Percentiles rank a stretch among this genome's conserved stretches.
Evolutionary conservation across 345 rosid species (phyloP).

Genomic region (Pseudoturritis turrita): DNA sequence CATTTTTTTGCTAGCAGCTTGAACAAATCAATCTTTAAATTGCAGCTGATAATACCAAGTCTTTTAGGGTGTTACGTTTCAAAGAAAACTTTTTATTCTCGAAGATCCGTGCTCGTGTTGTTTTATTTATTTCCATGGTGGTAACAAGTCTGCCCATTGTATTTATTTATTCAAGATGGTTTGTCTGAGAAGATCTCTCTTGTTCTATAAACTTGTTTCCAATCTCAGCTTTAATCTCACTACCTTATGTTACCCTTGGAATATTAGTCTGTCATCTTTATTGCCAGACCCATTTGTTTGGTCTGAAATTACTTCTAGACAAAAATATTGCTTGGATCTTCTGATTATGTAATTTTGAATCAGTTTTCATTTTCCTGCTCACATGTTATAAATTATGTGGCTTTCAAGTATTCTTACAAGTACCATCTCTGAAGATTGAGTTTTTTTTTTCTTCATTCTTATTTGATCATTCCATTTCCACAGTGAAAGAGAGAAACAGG

Average conservation of each 20-base stretch:
- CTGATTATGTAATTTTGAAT: neutral
- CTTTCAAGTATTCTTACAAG: neutral
- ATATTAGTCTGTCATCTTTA: neutral
- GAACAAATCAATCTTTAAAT: neutral
- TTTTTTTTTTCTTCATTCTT: neutral
- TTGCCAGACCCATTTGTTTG: neutral
- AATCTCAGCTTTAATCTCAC: neutral
- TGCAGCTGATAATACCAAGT: neutral
- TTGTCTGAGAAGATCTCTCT: neutral
- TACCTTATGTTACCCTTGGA: neutral
- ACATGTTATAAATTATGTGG: neutral
- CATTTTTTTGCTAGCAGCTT: neutral
- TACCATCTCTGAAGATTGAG: neutral
- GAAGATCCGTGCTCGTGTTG: neutral
- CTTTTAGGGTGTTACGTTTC: neutral
- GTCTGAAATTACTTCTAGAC: neutral
- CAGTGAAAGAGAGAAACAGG: slow-evolving; percentile 24
- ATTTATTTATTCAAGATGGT: neutral
- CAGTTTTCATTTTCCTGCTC: neutral
- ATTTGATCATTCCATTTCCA: slow-evolving; percentile 19
- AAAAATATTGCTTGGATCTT: neutral
- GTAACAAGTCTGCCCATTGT: neutral
- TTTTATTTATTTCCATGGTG: neutral
- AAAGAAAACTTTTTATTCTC: neutral
- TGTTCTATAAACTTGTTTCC: neutral